Conservation (phyloP, 2,329 filamentous ascomycete genomes). For the Didymellaceae sp. region DNA sequence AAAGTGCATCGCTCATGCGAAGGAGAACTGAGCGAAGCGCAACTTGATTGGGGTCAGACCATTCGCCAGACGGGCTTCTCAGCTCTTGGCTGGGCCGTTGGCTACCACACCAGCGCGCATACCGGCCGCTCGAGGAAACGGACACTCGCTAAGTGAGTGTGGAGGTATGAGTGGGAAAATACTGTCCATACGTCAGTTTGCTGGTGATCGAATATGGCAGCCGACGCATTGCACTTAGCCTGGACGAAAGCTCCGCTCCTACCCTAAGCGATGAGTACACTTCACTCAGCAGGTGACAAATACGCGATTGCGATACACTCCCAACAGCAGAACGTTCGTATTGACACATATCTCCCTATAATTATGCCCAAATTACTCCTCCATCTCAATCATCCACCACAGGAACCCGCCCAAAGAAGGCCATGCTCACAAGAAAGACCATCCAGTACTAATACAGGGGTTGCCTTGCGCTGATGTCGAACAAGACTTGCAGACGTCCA, state of each 20-base stretch:
- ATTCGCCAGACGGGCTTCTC: not conserved
- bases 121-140: not conserved
- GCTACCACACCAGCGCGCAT: not conserved
- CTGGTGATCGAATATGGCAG: no score
- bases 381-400: not conserved
- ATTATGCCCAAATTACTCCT: constrained; percentile 1
- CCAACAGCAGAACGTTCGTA: no score
- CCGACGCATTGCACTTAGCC: no score
- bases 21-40: not conserved
- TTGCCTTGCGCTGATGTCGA: constrained; percentile 7
- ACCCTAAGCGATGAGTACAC: no score
- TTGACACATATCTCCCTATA: not conserved
- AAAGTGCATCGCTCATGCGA: not conserved
- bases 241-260: no score
- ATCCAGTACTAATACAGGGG: constrained; percentile 14
- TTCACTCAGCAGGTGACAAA: no score
- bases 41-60: not conserved
- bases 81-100: constrained; percentile 3
- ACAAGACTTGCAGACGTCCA: constrained; percentile 7
- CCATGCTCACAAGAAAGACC: constrained; percentile 8
- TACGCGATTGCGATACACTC: no score
- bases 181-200: no score
- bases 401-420: not conserved
- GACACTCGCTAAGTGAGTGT: no score
- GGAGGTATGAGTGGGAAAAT: not conserved